A percentile compares a stretch with the other conserved stretches of the same genome.
These are phyloP conservation scores for Kluyveromyces wickerhamii DNA, from an alignment of 805 yeast genomes.

Conservation along the genomic window DNA sequence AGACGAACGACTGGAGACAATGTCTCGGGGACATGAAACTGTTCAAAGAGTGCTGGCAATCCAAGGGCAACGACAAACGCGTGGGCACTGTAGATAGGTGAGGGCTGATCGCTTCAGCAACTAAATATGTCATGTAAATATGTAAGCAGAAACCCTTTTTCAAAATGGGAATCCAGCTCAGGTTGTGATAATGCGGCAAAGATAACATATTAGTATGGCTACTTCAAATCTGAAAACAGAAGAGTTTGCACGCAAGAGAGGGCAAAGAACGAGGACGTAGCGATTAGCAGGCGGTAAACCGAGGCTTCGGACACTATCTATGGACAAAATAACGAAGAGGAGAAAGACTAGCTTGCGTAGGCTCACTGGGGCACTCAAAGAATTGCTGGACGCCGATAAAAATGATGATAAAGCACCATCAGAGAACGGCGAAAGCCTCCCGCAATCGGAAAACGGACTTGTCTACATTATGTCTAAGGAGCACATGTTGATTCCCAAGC, in stretches of 20 bases:
- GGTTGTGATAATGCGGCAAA: no score
- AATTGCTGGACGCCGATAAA: slow-evolving; percentile 13
- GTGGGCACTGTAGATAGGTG: slow-evolving; percentile 22
- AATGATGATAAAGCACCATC: not conserved
- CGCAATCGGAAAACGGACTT: slow-evolving; percentile 10
- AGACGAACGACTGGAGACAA: slow-evolving; percentile 72
- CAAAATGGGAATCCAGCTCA: no score
- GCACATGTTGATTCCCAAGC: slow-evolving; percentile 23
- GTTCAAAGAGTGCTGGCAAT: slow-evolving; percentile 57
- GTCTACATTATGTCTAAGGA: slow-evolving; percentile 28
- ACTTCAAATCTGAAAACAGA: no score
- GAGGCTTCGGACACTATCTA: no score
- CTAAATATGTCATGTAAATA: no score
- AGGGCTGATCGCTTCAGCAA: no score
- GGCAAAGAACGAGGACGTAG: no score
- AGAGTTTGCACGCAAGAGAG: no score
- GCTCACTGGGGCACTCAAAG: slow-evolving; percentile 18
- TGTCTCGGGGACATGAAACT: slow-evolving; percentile 60
- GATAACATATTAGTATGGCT: no score
- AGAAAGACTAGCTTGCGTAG: slow-evolving; percentile 11
- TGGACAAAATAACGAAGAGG: slow-evolving; percentile 10
- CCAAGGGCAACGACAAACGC: slow-evolving; percentile 46
- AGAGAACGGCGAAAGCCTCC: not conserved
- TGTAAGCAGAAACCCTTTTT: no score
- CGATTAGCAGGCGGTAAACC: no score